Evolutionary conservation across 768 basidiomycete genomes (phyloP).

Genomic region (Phallus indusiatus): DNA sequence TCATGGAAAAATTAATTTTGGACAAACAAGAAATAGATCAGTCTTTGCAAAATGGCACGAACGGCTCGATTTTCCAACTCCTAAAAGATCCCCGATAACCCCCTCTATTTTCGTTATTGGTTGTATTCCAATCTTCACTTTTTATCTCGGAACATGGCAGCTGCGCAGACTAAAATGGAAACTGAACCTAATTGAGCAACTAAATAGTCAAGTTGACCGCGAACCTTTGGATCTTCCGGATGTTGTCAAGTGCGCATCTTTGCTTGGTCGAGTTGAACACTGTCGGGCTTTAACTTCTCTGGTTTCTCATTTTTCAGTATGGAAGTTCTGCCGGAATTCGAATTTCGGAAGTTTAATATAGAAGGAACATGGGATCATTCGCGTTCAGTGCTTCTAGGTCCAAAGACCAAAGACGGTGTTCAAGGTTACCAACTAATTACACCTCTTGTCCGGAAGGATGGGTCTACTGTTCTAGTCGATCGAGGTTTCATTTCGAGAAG

Average conservation of each 20-base stretch:
- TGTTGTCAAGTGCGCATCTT: slow-evolving; percentile 67
- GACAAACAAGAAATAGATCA: background rate
- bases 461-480: slow-evolving; percentile 83
- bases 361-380: slow-evolving; percentile 72
- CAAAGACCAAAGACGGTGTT: slow-evolving; percentile 80
- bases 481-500: slow-evolving; percentile 78
- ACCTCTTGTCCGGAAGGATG: slow-evolving; percentile 71
- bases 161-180: slow-evolving; percentile 93
- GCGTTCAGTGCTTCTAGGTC: slow-evolving; percentile 73
- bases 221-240: slow-evolving; percentile 71
- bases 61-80: background rate
- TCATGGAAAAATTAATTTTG: background rate
- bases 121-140: slow-evolving; percentile 83
- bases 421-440: slow-evolving; percentile 85
- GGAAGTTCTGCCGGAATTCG: slow-evolving; percentile 76
- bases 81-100: background rate
- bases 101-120: slow-evolving; percentile 70
- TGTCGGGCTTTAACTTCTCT: slow-evolving; percentile 8
- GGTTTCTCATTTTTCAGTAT: slow-evolving; percentile 37
- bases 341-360: slow-evolving; percentile 75
- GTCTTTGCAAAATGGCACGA: background rate
- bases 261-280: slow-evolving; percentile 7
- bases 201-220: slow-evolving; percentile 80
- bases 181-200: slow-evolving; percentile 82
- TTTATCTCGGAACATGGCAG: slow-evolving; percentile 90